Evolutionary conservation across 2,329 filamentous ascomycete genomes (phyloP).

Genomic region (Orbilia oligospora): DNA sequence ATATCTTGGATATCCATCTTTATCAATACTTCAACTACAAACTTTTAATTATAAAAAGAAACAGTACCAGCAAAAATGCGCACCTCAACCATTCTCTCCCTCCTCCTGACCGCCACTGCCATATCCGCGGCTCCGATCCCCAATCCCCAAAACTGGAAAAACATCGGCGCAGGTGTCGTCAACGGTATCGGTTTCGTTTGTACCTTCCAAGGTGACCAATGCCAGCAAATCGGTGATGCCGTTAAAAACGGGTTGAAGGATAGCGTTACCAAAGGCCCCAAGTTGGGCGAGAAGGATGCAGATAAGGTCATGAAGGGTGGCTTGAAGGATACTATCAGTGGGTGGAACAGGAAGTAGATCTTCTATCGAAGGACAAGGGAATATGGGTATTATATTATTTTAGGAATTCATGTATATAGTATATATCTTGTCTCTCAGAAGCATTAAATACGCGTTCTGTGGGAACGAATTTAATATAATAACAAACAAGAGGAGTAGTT

Average conservation of each 20-base stretch:
- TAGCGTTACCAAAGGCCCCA: not conserved
- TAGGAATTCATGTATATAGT: not conserved
- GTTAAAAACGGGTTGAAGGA: conserved; percentile 24
- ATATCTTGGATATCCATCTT: not conserved
- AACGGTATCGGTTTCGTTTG: conserved; percentile 33
- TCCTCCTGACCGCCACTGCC: conserved; percentile 30
- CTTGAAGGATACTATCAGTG: conserved; percentile 25
- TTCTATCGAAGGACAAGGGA: not conserved
- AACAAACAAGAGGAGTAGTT: no score
- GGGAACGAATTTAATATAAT: no score
- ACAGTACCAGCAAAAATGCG: conserved; percentile 29
- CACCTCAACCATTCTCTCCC: conserved; percentile 14
- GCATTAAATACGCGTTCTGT: not conserved
- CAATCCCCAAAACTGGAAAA: conserved; percentile 6
- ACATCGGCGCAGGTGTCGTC: conserved; percentile 22
- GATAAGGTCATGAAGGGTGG: conserved; percentile 36
- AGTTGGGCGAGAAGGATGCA: conserved; percentile 8
- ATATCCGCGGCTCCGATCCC: conserved; percentile 28
- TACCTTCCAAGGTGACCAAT: conserved; percentile 46
- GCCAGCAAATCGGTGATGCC: conserved; percentile 40
- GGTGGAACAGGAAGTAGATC: conserved; percentile 25
- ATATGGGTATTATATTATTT: no score
- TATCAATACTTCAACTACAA: no score
- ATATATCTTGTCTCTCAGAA: not conserved
- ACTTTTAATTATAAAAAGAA: no score